Evolutionary conservation across 2,329 filamentous ascomycete genomes (phyloP).

Genomic region (Catunica adiposa): DNA sequence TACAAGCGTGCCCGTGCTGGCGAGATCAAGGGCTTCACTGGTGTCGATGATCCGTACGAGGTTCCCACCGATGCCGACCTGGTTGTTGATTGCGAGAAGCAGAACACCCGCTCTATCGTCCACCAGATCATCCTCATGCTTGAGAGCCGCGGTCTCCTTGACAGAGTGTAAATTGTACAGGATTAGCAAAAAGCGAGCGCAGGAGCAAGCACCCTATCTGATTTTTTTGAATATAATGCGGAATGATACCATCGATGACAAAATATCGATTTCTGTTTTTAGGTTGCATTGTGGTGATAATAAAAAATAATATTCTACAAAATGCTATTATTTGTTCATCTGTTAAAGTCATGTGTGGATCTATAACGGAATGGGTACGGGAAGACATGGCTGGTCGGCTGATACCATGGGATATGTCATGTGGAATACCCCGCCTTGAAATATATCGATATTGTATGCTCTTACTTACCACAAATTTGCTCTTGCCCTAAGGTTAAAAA

Average conservation of each 20-base stretch:
- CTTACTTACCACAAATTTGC: too few species aligned
- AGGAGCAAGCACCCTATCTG: constrained; percentile 1
- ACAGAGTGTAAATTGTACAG: constrained; percentile 36
- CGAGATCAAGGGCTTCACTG: constrained; percentile 96
- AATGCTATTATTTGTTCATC: too few species aligned
- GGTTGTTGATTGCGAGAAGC: constrained; percentile 69
- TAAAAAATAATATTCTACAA: too few species aligned
- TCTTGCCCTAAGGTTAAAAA: too few species aligned
- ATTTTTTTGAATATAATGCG: constrained; percentile 11
- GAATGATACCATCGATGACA: constrained; percentile 8
- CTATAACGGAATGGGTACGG: too few species aligned
- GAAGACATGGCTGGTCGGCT: too few species aligned
- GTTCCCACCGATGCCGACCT: constrained; percentile 64
- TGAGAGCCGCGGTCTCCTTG: constrained; percentile 76
- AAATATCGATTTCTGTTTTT: neutral
- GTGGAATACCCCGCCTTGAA: too few species aligned
- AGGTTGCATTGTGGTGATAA: neutral
- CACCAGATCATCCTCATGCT: constrained; percentile 92
- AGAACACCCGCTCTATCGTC: constrained; percentile 78
- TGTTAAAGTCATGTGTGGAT: too few species aligned
- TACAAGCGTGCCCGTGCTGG: constrained; percentile 71
- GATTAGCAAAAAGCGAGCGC: constrained; percentile 1
- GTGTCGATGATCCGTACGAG: constrained; percentile 96
- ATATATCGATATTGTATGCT: too few species aligned
- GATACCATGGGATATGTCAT: too few species aligned